phyloP scores from a whole-genome alignment of 2,329 filamentous ascomycete species.

The Hawksworthiomyces lignivorus region DNA sequence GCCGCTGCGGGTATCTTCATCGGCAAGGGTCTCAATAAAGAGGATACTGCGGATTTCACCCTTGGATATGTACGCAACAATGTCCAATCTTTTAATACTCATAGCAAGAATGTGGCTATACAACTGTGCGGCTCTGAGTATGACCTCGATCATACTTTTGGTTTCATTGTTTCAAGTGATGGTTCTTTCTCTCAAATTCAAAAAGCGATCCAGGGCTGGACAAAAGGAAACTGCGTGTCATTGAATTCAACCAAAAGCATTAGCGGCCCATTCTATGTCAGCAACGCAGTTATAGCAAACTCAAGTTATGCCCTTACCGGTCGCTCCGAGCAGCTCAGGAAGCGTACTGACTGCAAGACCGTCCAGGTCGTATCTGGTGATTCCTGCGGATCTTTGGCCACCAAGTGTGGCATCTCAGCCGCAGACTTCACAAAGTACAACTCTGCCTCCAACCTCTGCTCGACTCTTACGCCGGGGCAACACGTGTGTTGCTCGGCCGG shows the following conservation, averaged over 20 bases:
- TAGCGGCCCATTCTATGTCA: too few species aligned
- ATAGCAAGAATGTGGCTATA: constrained; percentile 25
- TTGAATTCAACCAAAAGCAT: too few species aligned
- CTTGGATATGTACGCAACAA: constrained; percentile 21
- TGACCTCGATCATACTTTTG: constrained; percentile 26
- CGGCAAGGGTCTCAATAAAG: constrained; percentile 22
- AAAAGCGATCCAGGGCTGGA: constrained; percentile 22
- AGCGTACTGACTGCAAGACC: constrained; percentile 8
- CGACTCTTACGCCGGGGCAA: constrained; percentile 24
- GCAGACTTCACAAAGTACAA: constrained; percentile 21
- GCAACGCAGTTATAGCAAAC: too few species aligned
- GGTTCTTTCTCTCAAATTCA: constrained; percentile 25
- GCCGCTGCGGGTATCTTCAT: constrained; percentile 28
- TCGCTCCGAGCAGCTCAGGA: too few species aligned
- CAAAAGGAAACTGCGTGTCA: constrained; percentile 20
- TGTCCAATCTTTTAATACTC: constrained; percentile 17
- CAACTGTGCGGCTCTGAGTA: constrained; percentile 27
- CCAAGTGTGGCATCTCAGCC: constrained; percentile 11
- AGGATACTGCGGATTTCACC: constrained; percentile 13
- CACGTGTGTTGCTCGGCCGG: constrained; percentile 31
- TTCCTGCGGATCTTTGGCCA: constrained; percentile 6
- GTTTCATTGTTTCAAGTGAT: constrained; percentile 25
- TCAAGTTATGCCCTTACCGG: too few species aligned
- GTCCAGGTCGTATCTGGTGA: constrained; percentile 9
- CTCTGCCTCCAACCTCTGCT: constrained; percentile 21